Evolutionary conservation across 257 asterid genomes (phyloP).

Genomic region (Ocimum tenuiflorum): DNA sequence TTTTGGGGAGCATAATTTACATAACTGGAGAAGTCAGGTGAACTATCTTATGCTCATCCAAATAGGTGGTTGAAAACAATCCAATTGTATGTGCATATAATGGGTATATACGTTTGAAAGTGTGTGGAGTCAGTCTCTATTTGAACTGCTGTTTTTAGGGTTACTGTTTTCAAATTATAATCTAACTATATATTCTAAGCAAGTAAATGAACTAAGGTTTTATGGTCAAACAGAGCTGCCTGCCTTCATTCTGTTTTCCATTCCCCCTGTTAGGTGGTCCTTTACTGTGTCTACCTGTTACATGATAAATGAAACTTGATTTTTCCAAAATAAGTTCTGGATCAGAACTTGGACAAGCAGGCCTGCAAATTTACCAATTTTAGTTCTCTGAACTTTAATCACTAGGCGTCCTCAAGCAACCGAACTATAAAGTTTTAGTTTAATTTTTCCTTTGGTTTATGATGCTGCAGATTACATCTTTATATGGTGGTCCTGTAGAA

Average conservation of each 20-base stretch:
- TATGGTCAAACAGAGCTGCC: conserved; percentile 3
- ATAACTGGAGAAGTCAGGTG: conserved; percentile 98
- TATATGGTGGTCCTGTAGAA: conserved; percentile 92
- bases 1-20: conserved; percentile 93
- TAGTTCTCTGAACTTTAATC: background rate
- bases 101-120: background rate
- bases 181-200: conserved; percentile 1
- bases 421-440: conserved; percentile 1
- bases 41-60: conserved; percentile 18
- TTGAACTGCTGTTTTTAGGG: background rate
- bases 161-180: background rate
- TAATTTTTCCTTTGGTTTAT: conserved; percentile 13
- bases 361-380: no score
- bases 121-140: background rate
- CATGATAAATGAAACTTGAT: background rate
- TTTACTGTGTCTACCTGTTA: conserved; percentile 17
- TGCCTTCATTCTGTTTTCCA: no score
- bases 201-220: background rate
- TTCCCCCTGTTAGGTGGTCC: no score
- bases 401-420: conserved; percentile 3
- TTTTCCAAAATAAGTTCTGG: background rate
- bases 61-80: conserved; percentile 2
- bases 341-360: no score
- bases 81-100: conserved; percentile 6
- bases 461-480: conserved; percentile 76